Conservation (phyloP, 164 flowering plant genomes). For the Buxus sempervirens region DNA sequence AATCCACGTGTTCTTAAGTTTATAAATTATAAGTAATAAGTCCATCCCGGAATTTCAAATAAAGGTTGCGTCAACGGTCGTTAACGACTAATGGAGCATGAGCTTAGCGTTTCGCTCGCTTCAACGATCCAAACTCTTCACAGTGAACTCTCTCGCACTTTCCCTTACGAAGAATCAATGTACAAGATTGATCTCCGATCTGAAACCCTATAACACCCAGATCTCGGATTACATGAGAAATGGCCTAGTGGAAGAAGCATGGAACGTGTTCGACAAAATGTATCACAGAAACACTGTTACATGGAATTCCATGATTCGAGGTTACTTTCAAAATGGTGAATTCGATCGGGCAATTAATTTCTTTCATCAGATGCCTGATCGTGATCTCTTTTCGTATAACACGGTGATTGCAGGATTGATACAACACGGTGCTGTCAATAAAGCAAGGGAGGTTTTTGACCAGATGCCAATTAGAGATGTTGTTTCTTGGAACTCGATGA, state of each 20-base stretch:
- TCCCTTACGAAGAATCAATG: conserved; percentile 8
- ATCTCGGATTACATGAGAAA: conserved; percentile 44
- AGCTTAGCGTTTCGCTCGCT: conserved; percentile 14
- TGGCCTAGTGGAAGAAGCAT: conserved; percentile 43
- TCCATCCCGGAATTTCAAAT: no score
- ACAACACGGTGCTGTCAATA: conserved; percentile 32
- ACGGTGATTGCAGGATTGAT: conserved; percentile 56
- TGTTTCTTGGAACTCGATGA: conserved; percentile 67
- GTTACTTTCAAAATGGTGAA: conserved; percentile 45
- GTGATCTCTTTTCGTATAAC: conserved; percentile 57
- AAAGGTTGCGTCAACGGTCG: background rate
- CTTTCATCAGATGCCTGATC: conserved; percentile 44
- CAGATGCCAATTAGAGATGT: conserved; percentile 47
- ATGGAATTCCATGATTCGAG: conserved; percentile 63
- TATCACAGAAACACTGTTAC: conserved; percentile 45
- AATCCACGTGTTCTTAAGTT: no score
- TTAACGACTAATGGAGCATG: conserved; percentile 34
- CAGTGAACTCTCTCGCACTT: conserved; percentile 2
- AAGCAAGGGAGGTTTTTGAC: conserved; percentile 40
- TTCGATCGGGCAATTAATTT: conserved; percentile 29
- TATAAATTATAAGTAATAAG: no score
- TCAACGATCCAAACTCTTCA: conserved; percentile 10
- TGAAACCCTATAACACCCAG: conserved; percentile 39
- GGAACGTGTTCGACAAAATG: conserved; percentile 53
- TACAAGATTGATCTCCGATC: conserved; percentile 11